Conservation (phyloP, 2,329 filamentous ascomycete genomes). For the Penicillium sp. region DNA sequence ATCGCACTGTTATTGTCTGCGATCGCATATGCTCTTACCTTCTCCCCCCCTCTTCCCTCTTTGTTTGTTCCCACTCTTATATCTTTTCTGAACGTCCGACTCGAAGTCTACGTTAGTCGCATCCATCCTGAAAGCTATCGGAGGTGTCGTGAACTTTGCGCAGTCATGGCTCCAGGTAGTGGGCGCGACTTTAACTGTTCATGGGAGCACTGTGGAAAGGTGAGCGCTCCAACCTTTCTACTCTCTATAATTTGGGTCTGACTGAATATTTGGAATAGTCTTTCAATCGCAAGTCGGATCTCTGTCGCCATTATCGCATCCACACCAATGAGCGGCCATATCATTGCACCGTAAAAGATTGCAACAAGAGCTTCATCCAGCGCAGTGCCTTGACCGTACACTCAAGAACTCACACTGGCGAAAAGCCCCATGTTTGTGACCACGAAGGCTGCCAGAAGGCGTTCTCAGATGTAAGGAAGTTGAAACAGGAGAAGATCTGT, state of each 20-base stretch:
- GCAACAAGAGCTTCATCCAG: slow-evolving; percentile 51
- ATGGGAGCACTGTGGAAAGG: slow-evolving; percentile 47
- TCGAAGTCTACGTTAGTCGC: background rate
- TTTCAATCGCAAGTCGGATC: slow-evolving; percentile 51
- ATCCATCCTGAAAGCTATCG: background rate
- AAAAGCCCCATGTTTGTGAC: slow-evolving; percentile 47
- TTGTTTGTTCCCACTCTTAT: background rate
- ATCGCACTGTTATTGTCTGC: background rate
- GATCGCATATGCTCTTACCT: slow-evolving; percentile 14
- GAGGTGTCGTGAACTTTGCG: background rate
- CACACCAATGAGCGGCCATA: slow-evolving; percentile 52
- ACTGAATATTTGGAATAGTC: slow-evolving; percentile 32
- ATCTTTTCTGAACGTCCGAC: background rate
- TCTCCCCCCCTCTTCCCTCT: slow-evolving; percentile 4
- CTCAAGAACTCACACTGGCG: slow-evolving; percentile 46
- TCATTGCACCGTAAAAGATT: slow-evolving; percentile 45
- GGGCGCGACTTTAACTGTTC: slow-evolving; percentile 47
- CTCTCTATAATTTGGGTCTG: too few relatives aligned
- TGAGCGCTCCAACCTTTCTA: slow-evolving; percentile 20
- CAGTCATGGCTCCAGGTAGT: slow-evolving; percentile 41
- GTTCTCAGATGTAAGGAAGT: slow-evolving; percentile 43
- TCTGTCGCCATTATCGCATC: slow-evolving; percentile 49
- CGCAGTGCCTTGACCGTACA: slow-evolving; percentile 50
- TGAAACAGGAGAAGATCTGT: background rate
- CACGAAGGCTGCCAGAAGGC: slow-evolving; percentile 45